Conservation (phyloP, 2,329 filamentous ascomycete species). For the Fusarium sp. region DNA sequence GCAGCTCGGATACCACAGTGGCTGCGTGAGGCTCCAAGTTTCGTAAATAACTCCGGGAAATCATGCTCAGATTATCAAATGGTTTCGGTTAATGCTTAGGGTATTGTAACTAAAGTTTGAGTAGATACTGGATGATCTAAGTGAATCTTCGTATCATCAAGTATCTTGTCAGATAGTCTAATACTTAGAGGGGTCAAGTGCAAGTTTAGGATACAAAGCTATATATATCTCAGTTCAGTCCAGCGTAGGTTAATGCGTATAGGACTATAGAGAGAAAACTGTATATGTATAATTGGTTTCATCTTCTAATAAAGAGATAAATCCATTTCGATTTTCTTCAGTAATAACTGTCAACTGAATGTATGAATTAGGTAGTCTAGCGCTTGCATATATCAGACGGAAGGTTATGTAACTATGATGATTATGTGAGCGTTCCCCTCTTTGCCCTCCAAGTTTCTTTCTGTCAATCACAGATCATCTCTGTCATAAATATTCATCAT, state of each 20-base stretch:
- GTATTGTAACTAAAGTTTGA: too few species aligned
- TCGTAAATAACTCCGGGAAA: not conserved
- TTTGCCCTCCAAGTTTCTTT: not conserved
- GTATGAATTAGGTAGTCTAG: not conserved
- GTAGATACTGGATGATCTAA: not conserved
- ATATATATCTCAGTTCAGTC: too few species aligned
- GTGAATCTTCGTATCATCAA: too few species aligned
- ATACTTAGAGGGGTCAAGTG: not conserved
- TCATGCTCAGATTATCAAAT: too few species aligned
- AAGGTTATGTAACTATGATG: not conserved
- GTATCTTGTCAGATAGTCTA: too few species aligned
- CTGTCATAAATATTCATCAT: not conserved
- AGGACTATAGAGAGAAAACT: too few species aligned
- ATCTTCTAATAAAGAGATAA: not conserved
- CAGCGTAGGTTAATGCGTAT: too few species aligned
- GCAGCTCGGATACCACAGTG: slow-evolving; percentile 14
- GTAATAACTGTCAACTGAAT: not conserved
- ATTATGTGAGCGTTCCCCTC: slow-evolving; percentile 9
- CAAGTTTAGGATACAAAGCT: not conserved
- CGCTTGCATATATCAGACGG: not conserved
- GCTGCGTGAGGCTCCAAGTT: not conserved
- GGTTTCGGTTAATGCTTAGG: too few species aligned
- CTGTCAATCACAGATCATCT: not conserved
- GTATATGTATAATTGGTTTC: not conserved
- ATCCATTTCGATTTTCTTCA: not conserved